A percentile compares a stretch with the other conserved stretches of the same genome.
These are phyloP conservation scores for Heimioporus sp. DNA, from an alignment of 768 basidiomycete species.

Conservation along the genomic window DNA sequence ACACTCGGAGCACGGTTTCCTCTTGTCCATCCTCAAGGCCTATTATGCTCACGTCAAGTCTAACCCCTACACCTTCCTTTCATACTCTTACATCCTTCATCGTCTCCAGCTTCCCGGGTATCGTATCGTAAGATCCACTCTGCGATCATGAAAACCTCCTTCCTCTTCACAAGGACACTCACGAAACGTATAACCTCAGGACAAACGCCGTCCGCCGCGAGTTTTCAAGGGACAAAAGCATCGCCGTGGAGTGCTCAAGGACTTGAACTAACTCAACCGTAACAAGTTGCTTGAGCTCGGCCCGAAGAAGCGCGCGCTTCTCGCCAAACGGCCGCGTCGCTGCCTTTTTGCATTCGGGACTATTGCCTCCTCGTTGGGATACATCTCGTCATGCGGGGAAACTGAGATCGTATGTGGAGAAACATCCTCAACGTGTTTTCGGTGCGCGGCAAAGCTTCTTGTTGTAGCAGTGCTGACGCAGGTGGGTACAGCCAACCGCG, in stretches of 20 bases:
- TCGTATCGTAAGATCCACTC: slow-evolving; percentile 27
- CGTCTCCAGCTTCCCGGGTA: slow-evolving; percentile 87
- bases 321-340: slow-evolving; percentile 92
- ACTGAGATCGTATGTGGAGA: slow-evolving; percentile 85
- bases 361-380: slow-evolving; percentile 88
- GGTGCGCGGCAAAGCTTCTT: too few species aligned
- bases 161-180: slow-evolving; percentile 94
- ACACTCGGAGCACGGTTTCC: too few species aligned
- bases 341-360: slow-evolving; percentile 81
- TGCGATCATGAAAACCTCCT: slow-evolving; percentile 99
- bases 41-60: slow-evolving; percentile 58
- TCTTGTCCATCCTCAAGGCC: too few species aligned
- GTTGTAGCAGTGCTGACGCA: too few species aligned
- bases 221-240: slow-evolving; percentile 47
- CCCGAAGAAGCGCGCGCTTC: slow-evolving; percentile 79
- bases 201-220: too few species aligned
- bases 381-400: slow-evolving; percentile 88
- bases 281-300: slow-evolving; percentile 81
- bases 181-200: slow-evolving; percentile 50
- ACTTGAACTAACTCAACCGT: slow-evolving; percentile 93
- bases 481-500: too few species aligned
- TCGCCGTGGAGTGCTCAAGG: slow-evolving; percentile 89
- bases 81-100: slow-evolving; percentile 95
- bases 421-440: slow-evolving; percentile 85
- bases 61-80: slow-evolving; percentile 93